These are phyloP conservation scores for Pseudogymnoascus sp. DNA, from an alignment of 2,329 filamentous ascomycete species.

Conservation along the genomic window DNA sequence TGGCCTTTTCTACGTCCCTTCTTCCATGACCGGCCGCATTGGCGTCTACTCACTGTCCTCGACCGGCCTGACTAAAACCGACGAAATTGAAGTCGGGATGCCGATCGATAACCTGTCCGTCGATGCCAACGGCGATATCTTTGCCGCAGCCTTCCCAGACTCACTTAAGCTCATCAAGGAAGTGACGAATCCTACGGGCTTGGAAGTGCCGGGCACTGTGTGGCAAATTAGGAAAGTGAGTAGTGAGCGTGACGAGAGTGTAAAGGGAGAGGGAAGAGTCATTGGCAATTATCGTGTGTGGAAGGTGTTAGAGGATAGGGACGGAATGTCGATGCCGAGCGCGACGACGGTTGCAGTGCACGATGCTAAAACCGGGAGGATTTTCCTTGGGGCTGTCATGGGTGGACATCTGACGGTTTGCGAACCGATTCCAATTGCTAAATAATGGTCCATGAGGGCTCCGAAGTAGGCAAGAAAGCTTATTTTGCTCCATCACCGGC, in stretches of 20 bases:
- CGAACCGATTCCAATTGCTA: conserved; percentile 6
- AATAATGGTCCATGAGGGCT: not conserved
- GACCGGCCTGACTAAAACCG: conserved; percentile 17
- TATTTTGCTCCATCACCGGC: not conserved
- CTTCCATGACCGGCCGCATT: conserved; percentile 20
- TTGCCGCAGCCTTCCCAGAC: conserved; percentile 28
- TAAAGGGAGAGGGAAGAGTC: conserved; percentile 2
- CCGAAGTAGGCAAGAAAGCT: not conserved
- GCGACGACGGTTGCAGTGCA: conserved; percentile 24
- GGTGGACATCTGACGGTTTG: conserved; percentile 21
- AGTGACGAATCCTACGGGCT: conserved; percentile 20
- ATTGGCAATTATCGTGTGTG: conserved; percentile 18
- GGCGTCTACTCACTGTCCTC: conserved; percentile 20
- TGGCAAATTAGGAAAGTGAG: conserved; percentile 20
- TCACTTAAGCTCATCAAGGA: conserved; percentile 15
- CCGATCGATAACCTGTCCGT: conserved; percentile 31
- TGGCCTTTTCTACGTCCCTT: conserved; percentile 29
- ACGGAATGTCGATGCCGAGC: conserved; percentile 21
- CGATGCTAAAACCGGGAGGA: conserved; percentile 25
- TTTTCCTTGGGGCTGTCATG: conserved; percentile 24
- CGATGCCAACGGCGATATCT: conserved; percentile 30
- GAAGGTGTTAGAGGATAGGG: conserved; percentile 30
- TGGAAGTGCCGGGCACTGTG: conserved; percentile 18
- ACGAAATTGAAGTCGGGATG: conserved; percentile 22
- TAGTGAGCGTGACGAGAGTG: conserved; percentile 8